Conservation (phyloP, 345 rosid genomes). For the Eucalyptus virginea region DNA sequence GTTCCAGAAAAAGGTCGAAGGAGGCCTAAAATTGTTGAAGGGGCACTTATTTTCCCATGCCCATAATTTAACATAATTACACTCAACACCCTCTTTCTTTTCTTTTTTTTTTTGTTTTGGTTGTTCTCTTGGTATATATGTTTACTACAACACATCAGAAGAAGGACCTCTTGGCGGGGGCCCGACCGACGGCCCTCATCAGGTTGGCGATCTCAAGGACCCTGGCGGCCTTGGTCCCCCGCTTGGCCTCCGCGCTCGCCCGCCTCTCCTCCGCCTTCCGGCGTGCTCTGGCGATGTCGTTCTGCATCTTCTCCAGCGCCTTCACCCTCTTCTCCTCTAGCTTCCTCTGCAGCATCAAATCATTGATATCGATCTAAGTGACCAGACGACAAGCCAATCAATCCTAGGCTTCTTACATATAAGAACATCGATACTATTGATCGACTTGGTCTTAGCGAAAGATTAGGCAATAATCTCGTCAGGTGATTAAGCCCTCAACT, state of each 20-base stretch:
- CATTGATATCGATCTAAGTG: neutral
- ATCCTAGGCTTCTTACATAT: neutral
- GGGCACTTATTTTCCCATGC: neutral
- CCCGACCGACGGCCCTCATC: conserved; percentile 86
- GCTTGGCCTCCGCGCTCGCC: conserved; percentile 74
- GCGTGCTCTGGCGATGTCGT: conserved; percentile 69
- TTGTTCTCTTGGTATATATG: neutral
- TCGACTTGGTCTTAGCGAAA: neutral
- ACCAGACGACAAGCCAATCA: neutral
- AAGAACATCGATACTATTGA: neutral
- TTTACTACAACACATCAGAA: conserved; percentile 9
- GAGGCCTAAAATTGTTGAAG: neutral
- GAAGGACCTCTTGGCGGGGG: conserved; percentile 83
- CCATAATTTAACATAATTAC: neutral
- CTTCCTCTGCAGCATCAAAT: conserved; percentile 45
- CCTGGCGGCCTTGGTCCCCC: conserved; percentile 71
- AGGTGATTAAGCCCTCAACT: neutral
- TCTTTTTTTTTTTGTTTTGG: neutral
- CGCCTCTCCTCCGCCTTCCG: conserved; percentile 90
- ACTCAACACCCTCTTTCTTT: neutral
- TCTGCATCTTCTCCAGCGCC: conserved; percentile 88
- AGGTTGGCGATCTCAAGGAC: conserved; percentile 72
- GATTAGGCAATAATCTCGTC: neutral
- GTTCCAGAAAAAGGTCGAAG: neutral
- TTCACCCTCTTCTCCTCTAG: conserved; percentile 83